A percentile compares a stretch with the other conserved stretches of the same genome.
These are phyloP conservation scores for Durotheca rogersii DNA, from an alignment of 495 filamentous ascomycete genomes.

Conservation along the genomic window DNA sequence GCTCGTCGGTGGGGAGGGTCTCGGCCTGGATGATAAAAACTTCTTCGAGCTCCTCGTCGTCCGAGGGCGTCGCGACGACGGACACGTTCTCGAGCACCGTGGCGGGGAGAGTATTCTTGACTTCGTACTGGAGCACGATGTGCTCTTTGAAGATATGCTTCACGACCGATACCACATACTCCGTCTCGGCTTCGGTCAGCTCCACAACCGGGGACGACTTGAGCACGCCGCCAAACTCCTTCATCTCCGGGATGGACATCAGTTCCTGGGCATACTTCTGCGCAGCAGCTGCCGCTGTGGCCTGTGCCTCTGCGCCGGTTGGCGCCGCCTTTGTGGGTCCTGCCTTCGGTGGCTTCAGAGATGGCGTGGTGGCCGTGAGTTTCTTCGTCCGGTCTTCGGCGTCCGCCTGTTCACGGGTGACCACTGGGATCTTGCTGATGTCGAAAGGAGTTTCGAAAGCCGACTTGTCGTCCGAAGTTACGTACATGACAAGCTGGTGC, in stretches of 20 bases:
- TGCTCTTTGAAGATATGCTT: slow-evolving; percentile 99
- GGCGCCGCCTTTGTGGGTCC: slow-evolving; percentile 74
- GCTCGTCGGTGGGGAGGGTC: slow-evolving; percentile 75
- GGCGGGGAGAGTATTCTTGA: slow-evolving; percentile 95
- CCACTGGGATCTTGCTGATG: slow-evolving; percentile 84
- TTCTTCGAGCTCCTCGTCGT: slow-evolving; percentile 80
- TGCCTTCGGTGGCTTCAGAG: slow-evolving; percentile 87
- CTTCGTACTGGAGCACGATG: slow-evolving; percentile 92
- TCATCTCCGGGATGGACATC: slow-evolving; percentile 85
- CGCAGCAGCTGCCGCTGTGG: slow-evolving; percentile 71
- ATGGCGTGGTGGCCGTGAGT: slow-evolving; percentile 85
- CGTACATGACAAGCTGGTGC: slow-evolving; percentile 96
- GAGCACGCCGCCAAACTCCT: slow-evolving; percentile 81
- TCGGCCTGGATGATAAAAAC: slow-evolving; percentile 91
- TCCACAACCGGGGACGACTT: slow-evolving; percentile 86
- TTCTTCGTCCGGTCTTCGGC: slow-evolving; percentile 98
- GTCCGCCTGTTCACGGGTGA: slow-evolving; percentile 91
- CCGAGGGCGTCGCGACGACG: slow-evolving; percentile 78
- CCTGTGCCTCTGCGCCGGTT: slow-evolving; percentile 68
- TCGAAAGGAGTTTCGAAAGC: slow-evolving; percentile 88
- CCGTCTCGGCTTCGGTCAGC: slow-evolving; percentile 93
- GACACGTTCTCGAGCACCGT: slow-evolving; percentile 89
- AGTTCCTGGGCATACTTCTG: slow-evolving; percentile 87
- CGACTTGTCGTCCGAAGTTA: slow-evolving; percentile 82
- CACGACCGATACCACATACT: slow-evolving; percentile 90